Conservation (phyloP, 2,329 filamentous ascomycete species). For the Drechslerella dactyloides region DNA sequence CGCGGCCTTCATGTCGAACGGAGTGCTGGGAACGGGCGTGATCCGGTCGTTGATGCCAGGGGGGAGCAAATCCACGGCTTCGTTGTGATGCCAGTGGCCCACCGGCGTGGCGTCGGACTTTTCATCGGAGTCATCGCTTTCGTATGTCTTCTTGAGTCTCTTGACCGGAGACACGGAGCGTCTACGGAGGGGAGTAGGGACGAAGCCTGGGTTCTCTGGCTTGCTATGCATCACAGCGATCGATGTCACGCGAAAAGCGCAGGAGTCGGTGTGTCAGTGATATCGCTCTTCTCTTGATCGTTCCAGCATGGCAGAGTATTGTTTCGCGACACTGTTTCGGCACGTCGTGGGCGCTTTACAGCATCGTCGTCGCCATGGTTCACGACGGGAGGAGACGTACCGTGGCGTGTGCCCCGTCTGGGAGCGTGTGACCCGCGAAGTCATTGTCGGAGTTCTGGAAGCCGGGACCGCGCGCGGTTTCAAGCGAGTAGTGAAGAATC, state of each 20-base stretch:
- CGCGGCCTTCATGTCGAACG: slow-evolving; percentile 45
- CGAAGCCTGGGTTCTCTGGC: slow-evolving; percentile 62
- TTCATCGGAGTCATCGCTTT: slow-evolving; percentile 56
- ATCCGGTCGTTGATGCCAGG: slow-evolving; percentile 58
- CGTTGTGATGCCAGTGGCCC: slow-evolving; percentile 39
- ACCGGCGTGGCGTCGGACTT: slow-evolving; percentile 50
- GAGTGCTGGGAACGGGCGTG: slow-evolving; percentile 37
- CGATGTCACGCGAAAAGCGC: slow-evolving; percentile 5
- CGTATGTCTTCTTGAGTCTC: slow-evolving; percentile 56
- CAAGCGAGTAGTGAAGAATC: neutral
- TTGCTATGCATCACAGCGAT: slow-evolving; percentile 59
- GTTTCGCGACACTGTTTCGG: neutral
- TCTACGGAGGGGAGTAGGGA: slow-evolving; percentile 63
- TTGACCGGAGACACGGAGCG: slow-evolving; percentile 58
- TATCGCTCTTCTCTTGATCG: neutral
- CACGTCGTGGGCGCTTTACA: slow-evolving; percentile 1
- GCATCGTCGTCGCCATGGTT: neutral
- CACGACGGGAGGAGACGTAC: slow-evolving; percentile 57
- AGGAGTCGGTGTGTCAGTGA: neutral
- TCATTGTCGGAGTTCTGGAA: slow-evolving; percentile 47
- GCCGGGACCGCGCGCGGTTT: slow-evolving; percentile 27
- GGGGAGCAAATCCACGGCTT: slow-evolving; percentile 53
- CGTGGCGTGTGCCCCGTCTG: slow-evolving; percentile 63
- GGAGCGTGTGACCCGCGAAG: slow-evolving; percentile 60
- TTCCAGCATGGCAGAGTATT: neutral